A percentile compares a stretch with the other conserved stretches of the same genome.
Evolutionary conservation across 305 asterid genomes (phyloP).

Genomic region (Fraxinus floribunda): DNA sequence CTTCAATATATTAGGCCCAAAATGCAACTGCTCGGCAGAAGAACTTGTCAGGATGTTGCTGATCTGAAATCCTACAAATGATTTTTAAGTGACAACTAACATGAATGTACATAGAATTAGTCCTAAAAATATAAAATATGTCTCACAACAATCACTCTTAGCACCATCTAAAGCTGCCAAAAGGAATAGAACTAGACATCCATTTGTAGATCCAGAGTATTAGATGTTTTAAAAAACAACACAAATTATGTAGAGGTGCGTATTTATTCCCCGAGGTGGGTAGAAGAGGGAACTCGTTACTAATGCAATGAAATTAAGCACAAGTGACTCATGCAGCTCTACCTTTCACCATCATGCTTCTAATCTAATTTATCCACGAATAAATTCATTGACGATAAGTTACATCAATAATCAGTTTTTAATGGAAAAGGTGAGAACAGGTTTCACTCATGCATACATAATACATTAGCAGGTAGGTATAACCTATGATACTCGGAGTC

Average conservation of each 20-base stretch:
- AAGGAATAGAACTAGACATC: background rate
- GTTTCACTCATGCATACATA: background rate
- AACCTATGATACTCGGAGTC: background rate
- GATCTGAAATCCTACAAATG: slow-evolving; percentile 29
- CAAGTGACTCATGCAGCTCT: background rate
- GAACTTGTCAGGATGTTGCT: slow-evolving; percentile 11
- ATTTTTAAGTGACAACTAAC: background rate
- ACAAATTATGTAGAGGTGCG: background rate
- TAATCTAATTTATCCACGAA: background rate
- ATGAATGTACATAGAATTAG: slow-evolving; percentile 6
- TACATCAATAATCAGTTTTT: background rate
- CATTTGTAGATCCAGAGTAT: background rate
- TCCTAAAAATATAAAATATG: background rate
- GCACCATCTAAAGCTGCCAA: background rate
- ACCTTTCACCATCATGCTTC: background rate
- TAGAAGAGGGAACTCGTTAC: background rate
- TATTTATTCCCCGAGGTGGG: background rate
- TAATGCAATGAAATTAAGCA: background rate
- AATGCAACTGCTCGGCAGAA: background rate
- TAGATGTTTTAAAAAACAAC: background rate
- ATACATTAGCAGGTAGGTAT: background rate
- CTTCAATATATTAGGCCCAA: slow-evolving; percentile 31
- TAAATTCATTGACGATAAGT: background rate
- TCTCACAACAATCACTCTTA: background rate
- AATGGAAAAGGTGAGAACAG: background rate